These are phyloP conservation scores for Parastagonospora avenae DNA, from an alignment of 2,329 filamentous ascomycete species.

Conservation along the genomic window DNA sequence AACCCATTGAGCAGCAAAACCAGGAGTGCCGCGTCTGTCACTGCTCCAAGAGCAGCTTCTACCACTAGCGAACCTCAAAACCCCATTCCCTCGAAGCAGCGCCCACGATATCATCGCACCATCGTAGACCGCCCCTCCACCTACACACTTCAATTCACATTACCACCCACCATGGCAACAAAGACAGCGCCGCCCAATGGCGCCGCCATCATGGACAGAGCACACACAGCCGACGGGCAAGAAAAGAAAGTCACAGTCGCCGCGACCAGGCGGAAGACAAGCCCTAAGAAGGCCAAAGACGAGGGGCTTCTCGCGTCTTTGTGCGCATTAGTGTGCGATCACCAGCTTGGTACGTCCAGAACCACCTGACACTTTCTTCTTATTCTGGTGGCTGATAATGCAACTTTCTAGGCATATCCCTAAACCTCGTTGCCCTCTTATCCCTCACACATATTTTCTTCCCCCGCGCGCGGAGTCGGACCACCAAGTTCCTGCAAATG, in stretches of 20 bases:
- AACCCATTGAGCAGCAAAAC: background rate
- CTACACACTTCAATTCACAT: background rate
- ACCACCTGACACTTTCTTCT: background rate
- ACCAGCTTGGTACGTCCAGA: constrained; percentile 73
- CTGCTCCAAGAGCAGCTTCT: background rate
- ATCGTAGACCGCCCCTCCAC: background rate
- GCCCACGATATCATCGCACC: constrained; percentile 8
- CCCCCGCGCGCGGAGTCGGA: constrained; percentile 76
- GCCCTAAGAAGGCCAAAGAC: constrained; percentile 62
- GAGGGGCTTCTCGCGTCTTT: constrained; percentile 66
- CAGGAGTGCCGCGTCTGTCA: background rate
- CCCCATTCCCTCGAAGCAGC: background rate
- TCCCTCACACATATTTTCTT: constrained; percentile 82
- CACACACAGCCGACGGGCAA: constrained; percentile 14
- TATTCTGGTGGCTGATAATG: constrained; percentile 9
- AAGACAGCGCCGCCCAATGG: constrained; percentile 18
- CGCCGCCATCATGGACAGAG: constrained; percentile 10
- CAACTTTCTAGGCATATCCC: constrained; percentile 68
- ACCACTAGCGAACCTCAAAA: background rate
- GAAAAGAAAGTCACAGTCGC: constrained; percentile 12
- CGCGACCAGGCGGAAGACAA: constrained; percentile 23
- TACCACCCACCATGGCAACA: constrained; percentile 21
- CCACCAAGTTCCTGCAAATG: constrained; percentile 85
- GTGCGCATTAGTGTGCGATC: constrained; percentile 73
- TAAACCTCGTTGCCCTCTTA: constrained; percentile 84